A percentile compares a stretch with the other conserved stretches of the same genome.
Evolutionary conservation across 768 basidiomycete species (phyloP).

Genomic region (Glaciozyma antarctica): DNA sequence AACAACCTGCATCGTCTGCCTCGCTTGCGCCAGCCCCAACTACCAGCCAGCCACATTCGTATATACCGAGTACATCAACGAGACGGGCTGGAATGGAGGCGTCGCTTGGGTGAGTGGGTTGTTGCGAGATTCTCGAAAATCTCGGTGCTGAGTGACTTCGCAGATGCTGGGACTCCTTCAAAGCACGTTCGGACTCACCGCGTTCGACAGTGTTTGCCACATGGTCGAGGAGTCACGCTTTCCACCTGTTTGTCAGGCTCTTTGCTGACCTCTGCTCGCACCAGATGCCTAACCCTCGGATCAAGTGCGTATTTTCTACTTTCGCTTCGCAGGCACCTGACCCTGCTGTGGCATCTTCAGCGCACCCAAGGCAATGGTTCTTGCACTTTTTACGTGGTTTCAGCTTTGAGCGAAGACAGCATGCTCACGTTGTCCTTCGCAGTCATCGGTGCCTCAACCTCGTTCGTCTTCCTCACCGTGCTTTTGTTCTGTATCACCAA

Average conservation of each 20-base stretch:
- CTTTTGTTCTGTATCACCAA: constrained; percentile 34
- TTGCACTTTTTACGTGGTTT: constrained; percentile 16
- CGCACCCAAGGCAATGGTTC: constrained; percentile 33
- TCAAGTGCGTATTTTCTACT: not conserved
- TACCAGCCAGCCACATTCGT: constrained; percentile 33
- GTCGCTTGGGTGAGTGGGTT: constrained; percentile 15
- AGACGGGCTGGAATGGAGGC: constrained; percentile 34
- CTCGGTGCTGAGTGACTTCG: not conserved
- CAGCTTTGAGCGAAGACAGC: not conserved
- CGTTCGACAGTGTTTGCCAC: constrained; percentile 19
- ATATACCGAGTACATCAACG: constrained; percentile 26
- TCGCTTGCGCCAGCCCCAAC: constrained; percentile 14
- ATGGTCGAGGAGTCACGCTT: constrained; percentile 27
- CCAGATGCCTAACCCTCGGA: constrained; percentile 20
- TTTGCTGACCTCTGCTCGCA: not conserved
- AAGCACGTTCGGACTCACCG: constrained; percentile 28
- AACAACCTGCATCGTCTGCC: constrained; percentile 15
- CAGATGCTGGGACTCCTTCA: constrained; percentile 34
- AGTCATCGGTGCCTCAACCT: constrained; percentile 21
- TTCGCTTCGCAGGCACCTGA: not conserved
- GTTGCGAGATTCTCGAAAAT: not conserved
- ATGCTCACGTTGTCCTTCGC: not conserved
- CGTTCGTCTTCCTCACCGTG: constrained; percentile 31
- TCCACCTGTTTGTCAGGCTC: not conserved
- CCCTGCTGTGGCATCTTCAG: constrained; percentile 6